Conservation (phyloP, 2,329 filamentous ascomycete species). For the Saccharata proteae region DNA sequence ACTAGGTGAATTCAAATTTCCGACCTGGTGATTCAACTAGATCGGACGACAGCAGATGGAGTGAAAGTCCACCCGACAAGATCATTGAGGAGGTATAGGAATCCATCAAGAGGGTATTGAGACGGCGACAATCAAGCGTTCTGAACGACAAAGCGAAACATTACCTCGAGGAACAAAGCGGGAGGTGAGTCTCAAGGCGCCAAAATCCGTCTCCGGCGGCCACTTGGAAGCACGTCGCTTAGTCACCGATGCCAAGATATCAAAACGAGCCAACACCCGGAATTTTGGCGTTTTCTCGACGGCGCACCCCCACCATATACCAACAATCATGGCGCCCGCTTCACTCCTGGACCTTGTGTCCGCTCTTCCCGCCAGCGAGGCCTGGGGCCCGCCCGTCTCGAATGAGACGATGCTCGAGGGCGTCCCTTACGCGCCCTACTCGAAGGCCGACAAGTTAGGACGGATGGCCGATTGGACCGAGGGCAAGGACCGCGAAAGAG, state of each 20-base stretch:
- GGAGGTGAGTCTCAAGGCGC: background rate
- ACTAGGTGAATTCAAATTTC: background rate
- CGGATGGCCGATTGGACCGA: slow-evolving; percentile 99
- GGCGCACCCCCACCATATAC: slow-evolving; percentile 1
- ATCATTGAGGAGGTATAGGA: no score
- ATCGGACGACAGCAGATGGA: no score
- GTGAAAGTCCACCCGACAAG: no score
- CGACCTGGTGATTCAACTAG: background rate
- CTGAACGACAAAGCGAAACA: background rate
- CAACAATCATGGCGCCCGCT: slow-evolving; percentile 30
- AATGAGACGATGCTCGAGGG: slow-evolving; percentile 83
- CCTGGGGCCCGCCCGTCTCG: slow-evolving; percentile 75
- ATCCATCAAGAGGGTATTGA: no score
- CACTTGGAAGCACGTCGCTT: slow-evolving; percentile 3
- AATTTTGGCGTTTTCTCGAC: slow-evolving; percentile 7
- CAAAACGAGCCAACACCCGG: no score
- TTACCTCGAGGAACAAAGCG: background rate
- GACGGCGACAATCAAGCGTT: no score
- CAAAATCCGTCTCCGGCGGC: background rate
- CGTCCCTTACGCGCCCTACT: slow-evolving; percentile 95
- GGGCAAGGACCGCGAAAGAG: slow-evolving; percentile 67
- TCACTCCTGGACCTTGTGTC: slow-evolving; percentile 37
- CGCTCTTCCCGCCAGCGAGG: slow-evolving; percentile 31
- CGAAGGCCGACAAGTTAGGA: slow-evolving; percentile 95
- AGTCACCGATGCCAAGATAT: slow-evolving; percentile 9